Evolutionary conservation across 805 yeast species (phyloP).

Genomic region (Candida rishiriensis): DNA sequence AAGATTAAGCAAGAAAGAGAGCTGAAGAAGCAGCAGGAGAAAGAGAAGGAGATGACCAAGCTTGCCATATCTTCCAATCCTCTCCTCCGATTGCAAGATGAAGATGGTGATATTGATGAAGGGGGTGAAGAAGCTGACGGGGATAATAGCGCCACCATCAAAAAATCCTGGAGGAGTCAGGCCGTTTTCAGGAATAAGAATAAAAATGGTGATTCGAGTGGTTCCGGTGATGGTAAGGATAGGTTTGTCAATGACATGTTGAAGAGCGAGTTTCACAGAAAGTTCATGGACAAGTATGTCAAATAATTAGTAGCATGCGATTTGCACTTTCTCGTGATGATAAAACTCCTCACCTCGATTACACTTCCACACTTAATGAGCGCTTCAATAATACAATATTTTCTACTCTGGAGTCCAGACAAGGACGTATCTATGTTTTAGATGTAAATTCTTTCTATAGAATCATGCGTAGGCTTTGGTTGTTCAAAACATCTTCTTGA

Average conservation of each 20-base stretch:
- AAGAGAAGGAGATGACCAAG: slow-evolving; percentile 21
- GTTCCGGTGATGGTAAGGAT: slow-evolving; percentile 16
- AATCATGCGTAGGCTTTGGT: too few relatives aligned
- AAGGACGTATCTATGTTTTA: not conserved
- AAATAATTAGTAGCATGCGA: slow-evolving; percentile 15
- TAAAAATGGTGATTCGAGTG: slow-evolving; percentile 7
- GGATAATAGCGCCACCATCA: slow-evolving; percentile 8
- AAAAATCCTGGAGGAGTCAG: slow-evolving; percentile 34
- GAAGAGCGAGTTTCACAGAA: slow-evolving; percentile 37
- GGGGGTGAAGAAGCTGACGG: slow-evolving; percentile 6
- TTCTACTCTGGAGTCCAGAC: too few relatives aligned
- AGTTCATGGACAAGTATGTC: slow-evolving; percentile 37
- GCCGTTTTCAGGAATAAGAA: slow-evolving; percentile 23
- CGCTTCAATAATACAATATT: too few relatives aligned
- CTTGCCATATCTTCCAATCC: slow-evolving; percentile 26
- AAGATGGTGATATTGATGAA: slow-evolving; percentile 6
- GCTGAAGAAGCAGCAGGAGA: slow-evolving; percentile 21
- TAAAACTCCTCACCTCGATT: too few relatives aligned
- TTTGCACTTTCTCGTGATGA: not conserved
- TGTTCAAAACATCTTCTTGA: slow-evolving; percentile 24
- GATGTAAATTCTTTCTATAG: too few relatives aligned
- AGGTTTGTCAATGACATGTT: slow-evolving; percentile 29
- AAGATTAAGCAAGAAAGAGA: slow-evolving; percentile 34
- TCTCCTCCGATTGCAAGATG: slow-evolving; percentile 11
- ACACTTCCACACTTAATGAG: too few relatives aligned